These are phyloP conservation scores for Starmerella vaccinii DNA, from an alignment of 805 yeast genomes.

Conservation along the genomic window DNA sequence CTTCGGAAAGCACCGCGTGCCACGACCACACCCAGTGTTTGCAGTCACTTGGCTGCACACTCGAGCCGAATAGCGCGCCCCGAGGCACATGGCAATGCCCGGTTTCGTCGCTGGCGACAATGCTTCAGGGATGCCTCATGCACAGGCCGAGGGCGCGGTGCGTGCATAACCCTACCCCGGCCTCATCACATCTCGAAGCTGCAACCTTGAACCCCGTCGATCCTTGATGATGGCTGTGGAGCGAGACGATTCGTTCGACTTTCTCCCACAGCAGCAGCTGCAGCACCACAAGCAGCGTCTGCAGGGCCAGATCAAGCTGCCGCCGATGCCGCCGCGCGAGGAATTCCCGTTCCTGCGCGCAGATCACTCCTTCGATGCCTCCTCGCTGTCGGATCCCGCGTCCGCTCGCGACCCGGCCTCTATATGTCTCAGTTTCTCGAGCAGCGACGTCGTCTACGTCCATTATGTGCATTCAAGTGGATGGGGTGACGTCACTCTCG, in stretches of 20 bases:
- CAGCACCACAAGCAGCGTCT: slow-evolving; percentile 2
- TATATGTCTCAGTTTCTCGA: slow-evolving; percentile 31
- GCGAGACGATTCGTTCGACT: slow-evolving; percentile 19
- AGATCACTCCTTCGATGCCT: slow-evolving; percentile 30
- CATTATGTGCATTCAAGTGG: slow-evolving; percentile 36
- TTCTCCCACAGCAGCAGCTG: slow-evolving; percentile 8
- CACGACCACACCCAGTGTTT: too few species aligned
- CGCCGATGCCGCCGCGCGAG: slow-evolving; percentile 11
- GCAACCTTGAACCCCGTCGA: neutral
- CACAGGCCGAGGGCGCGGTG: neutral
- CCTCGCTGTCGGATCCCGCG: slow-evolving; percentile 21
- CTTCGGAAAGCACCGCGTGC: too few species aligned
- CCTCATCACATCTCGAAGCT: slow-evolving; percentile 2
- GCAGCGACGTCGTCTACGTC: slow-evolving; percentile 32
- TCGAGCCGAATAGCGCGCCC: too few species aligned
- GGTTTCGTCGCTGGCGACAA: neutral
- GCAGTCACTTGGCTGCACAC: too few species aligned
- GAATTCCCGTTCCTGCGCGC: slow-evolving; percentile 31
- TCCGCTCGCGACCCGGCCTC: slow-evolving; percentile 28
- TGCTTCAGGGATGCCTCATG: neutral
- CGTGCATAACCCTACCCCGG: slow-evolving; percentile 1
- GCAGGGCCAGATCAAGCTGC: slow-evolving; percentile 2
- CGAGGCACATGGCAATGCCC: neutral
- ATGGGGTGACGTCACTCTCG: slow-evolving; percentile 37
- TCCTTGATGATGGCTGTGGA: slow-evolving; percentile 3